phyloP scores from a whole-genome alignment of 2,329 filamentous ascomycete species.

The Scytalidium sp. region DNA sequence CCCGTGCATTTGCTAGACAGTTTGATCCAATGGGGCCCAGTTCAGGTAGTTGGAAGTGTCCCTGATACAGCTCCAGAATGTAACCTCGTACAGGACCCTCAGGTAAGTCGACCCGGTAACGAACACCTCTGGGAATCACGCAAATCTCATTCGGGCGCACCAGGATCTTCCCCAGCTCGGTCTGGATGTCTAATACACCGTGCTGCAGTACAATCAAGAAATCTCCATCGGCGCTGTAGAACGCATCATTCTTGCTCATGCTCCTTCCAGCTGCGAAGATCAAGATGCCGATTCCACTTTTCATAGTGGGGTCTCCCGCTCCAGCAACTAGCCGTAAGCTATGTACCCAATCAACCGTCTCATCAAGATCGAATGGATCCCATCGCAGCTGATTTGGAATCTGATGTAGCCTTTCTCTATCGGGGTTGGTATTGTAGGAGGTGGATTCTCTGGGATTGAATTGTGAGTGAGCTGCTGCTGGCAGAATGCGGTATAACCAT shows the following conservation, averaged over 20 bases:
- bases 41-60: slow-evolving; percentile 60
- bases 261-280: slow-evolving; percentile 62
- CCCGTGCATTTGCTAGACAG: slow-evolving; percentile 58
- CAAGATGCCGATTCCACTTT: slow-evolving; percentile 59
- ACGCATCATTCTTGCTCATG: slow-evolving; percentile 60
- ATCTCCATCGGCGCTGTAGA: slow-evolving; percentile 67
- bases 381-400: slow-evolving; percentile 81
- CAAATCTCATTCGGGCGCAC: slow-evolving; percentile 62
- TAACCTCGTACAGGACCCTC: slow-evolving; percentile 57
- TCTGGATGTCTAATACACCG: slow-evolving; percentile 60
- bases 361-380: slow-evolving; percentile 68
- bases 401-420: slow-evolving; percentile 50
- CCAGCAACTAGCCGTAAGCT: slow-evolving; percentile 58
- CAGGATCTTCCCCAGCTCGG: slow-evolving; percentile 46
- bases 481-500: slow-evolving; percentile 56
- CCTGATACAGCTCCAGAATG: slow-evolving; percentile 62
- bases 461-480: slow-evolving; percentile 48
- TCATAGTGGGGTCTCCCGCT: slow-evolving; percentile 61
- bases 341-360: slow-evolving; percentile 66
- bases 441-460: slow-evolving; percentile 41
- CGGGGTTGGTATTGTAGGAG: slow-evolving; percentile 40
- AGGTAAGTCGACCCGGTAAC: slow-evolving; percentile 57
- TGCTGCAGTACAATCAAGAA: slow-evolving; percentile 61
- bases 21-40: slow-evolving; percentile 63
- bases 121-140: slow-evolving; percentile 60